Conservation (phyloP, 495 filamentous ascomycete genomes). For the Melanomma pulvis-pyrius region DNA sequence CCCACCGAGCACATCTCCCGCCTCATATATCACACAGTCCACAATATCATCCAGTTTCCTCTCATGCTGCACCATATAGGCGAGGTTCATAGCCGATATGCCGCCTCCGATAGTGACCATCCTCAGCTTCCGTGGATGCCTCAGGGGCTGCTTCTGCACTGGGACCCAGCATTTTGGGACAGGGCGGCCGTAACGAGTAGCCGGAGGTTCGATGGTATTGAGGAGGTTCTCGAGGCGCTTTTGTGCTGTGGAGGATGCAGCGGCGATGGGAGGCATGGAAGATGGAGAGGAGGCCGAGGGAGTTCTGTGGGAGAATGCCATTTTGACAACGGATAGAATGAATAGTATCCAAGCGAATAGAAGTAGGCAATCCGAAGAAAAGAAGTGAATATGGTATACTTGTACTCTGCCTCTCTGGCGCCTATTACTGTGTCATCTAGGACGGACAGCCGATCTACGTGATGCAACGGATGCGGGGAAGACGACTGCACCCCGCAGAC, state of each 20-base stretch:
- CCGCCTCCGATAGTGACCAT: constrained; percentile 12
- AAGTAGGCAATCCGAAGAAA: not conserved
- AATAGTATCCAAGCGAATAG: not conserved
- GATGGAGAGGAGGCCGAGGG: not conserved
- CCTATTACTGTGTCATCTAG: no score
- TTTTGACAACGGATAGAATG: constrained; percentile 3
- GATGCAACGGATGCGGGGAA: not conserved
- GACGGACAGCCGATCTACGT: no score
- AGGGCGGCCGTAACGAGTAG: not conserved
- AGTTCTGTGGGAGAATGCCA: constrained; percentile 6
- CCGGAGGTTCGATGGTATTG: not conserved
- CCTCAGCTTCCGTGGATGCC: constrained; percentile 1
- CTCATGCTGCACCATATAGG: constrained; percentile 1
- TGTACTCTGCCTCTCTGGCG: no score
- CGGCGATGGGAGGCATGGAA: not conserved
- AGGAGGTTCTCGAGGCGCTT: constrained; percentile 1
- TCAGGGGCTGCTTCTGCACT: not conserved
- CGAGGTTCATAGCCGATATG: constrained; percentile 6
- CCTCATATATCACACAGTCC: no score
- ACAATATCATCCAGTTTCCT: constrained; percentile 6
- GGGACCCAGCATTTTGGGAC: constrained; percentile 9
- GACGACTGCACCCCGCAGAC: not conserved
- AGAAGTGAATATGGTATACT: no score
- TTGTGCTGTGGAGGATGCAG: not conserved
- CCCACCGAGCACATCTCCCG: no score